Conservation (phyloP, 768 basidiomycete species). For the Sutorius australiensis region DNA sequence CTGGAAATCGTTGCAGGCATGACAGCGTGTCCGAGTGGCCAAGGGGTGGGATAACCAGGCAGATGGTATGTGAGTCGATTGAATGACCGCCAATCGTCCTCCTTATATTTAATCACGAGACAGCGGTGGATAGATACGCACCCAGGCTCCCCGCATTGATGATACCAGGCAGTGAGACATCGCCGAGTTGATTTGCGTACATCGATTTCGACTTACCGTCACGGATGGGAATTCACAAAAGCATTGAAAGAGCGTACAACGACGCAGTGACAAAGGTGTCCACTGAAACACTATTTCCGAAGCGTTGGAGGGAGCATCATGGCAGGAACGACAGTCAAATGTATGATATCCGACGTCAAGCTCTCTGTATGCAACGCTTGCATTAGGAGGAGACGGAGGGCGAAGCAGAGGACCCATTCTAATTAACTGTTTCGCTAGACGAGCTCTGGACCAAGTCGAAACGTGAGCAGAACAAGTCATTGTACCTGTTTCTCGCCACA, state of each 20-base stretch:
- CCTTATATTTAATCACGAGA: neutral
- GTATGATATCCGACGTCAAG: neutral
- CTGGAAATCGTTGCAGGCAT: neutral
- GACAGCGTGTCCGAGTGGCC: neutral
- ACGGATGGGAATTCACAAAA: neutral
- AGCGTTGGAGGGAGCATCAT: neutral
- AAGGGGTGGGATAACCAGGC: neutral
- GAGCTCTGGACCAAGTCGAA: constrained; percentile 1
- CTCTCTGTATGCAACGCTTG: neutral
- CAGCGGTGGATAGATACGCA: neutral
- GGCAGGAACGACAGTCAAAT: neutral
- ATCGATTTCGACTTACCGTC: neutral
- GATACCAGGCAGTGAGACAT: neutral
- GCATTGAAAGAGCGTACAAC: neutral
- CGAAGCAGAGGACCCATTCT: neutral
- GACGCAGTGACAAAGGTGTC: neutral
- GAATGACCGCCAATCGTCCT: neutral
- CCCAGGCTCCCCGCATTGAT: neutral
- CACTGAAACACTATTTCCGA: neutral
- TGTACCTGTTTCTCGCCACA: constrained; percentile 47
- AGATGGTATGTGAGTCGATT: neutral
- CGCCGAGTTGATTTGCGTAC: neutral
- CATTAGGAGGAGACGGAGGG: neutral
- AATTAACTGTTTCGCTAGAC: constrained; percentile 4
- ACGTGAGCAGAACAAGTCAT: neutral